Evolutionary conservation across 257 asterid species (phyloP).

Genomic region (Leptodermis oblonga): DNA sequence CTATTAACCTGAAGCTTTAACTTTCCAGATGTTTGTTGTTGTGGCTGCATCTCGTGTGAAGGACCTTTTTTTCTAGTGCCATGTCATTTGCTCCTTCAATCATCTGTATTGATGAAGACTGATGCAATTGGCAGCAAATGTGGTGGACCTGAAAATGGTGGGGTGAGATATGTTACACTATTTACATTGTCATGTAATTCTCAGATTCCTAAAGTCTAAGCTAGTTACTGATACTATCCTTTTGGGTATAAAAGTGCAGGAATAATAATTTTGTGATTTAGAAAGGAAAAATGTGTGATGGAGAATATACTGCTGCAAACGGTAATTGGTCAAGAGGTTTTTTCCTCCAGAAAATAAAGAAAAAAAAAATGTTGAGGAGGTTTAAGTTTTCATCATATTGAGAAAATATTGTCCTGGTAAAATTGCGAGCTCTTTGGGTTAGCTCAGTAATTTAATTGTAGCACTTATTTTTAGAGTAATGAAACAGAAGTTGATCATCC

Average conservation of each 20-base stretch:
- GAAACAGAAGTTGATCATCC: slow-evolving; percentile 7
- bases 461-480: background rate
- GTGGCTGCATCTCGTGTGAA: slow-evolving; percentile 99
- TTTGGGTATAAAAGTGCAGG: background rate
- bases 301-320: background rate
- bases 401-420: background rate
- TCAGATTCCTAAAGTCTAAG: background rate
- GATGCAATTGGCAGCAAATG: slow-evolving; percentile 99
- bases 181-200: background rate
- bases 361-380: background rate
- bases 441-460: background rate
- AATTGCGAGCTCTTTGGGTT: background rate
- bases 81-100: slow-evolving; percentile 97
- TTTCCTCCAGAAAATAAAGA: background rate
- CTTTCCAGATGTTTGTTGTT: slow-evolving; percentile 93
- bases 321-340: background rate
- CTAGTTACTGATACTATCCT: background rate
- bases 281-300: background rate
- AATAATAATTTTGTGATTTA: background rate
- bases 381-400: background rate
- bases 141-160: slow-evolving; percentile 99
- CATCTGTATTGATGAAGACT: slow-evolving; percentile 93
- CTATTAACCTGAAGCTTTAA: background rate
- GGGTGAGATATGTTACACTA: slow-evolving; percentile 57
- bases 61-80: slow-evolving; percentile 94